Percentiles rank a stretch among this genome's conserved stretches.
These are phyloP conservation scores for Agastache rugosa DNA, from an alignment of 257 asterid species.

Conservation along the genomic window DNA sequence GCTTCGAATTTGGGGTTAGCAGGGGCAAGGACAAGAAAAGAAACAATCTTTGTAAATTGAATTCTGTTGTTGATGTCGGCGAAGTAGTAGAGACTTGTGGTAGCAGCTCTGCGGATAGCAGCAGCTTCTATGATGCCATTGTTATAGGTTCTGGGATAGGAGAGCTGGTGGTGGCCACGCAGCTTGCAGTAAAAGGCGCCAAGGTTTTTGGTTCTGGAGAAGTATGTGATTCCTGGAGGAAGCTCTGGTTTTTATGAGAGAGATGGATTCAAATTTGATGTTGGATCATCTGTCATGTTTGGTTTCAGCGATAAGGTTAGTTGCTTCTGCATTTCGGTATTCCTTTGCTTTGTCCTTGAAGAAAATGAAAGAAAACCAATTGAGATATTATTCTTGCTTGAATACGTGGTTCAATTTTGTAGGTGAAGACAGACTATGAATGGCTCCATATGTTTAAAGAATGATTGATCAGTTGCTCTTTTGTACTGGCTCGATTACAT, in stretches of 20 bases:
- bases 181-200: constrained; percentile 94
- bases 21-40: constrained; percentile 41
- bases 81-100: constrained; percentile 42
- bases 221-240: constrained; percentile 97
- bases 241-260: constrained; percentile 90
- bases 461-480: not conserved
- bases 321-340: constrained; percentile 18
- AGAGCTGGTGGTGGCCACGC: constrained; percentile 95
- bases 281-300: constrained; percentile 98
- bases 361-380: constrained; percentile 1
- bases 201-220: constrained; percentile 89
- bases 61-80: constrained; percentile 57
- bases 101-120: constrained; percentile 32
- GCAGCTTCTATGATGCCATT: constrained; percentile 69
- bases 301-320: constrained; percentile 98
- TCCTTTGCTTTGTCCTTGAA: not conserved
- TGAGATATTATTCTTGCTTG: not conserved
- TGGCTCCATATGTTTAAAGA: not conserved
- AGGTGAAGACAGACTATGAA: not conserved
- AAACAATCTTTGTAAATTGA: constrained; percentile 39
- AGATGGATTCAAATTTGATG: constrained; percentile 93
- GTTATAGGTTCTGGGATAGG: constrained; percentile 96
- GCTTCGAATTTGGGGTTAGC: constrained; percentile 36
- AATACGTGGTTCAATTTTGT: too few relatives aligned
- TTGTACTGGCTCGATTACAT: too few relatives aligned